Conservation (phyloP, 495 filamentous ascomycete genomes). For the Penicillium goetzii region DNA sequence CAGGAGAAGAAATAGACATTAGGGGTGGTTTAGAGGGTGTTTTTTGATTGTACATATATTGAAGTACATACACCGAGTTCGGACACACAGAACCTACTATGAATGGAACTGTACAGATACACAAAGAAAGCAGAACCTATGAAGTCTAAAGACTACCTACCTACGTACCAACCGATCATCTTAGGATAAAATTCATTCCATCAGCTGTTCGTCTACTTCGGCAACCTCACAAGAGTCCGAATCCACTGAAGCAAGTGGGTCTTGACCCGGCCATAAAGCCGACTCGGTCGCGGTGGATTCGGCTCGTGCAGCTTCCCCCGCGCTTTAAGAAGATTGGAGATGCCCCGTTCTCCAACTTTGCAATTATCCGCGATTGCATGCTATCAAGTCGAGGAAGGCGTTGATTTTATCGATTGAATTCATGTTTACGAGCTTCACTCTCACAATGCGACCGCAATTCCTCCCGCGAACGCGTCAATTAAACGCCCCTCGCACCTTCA, state of each 20-base stretch:
- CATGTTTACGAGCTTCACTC: not conserved
- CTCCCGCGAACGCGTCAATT: not conserved
- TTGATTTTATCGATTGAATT: not conserved
- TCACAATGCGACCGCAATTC: not conserved
- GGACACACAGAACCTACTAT: too few species aligned
- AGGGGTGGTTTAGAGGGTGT: not conserved
- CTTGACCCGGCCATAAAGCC: constrained; percentile 8
- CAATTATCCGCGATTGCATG: not conserved
- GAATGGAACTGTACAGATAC: too few species aligned
- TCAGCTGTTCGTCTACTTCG: not conserved
- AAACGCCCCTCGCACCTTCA: not conserved
- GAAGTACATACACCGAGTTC: too few species aligned
- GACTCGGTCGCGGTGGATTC: constrained; percentile 11
- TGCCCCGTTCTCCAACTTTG: not conserved
- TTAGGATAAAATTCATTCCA: not conserved
- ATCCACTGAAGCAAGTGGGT: not conserved
- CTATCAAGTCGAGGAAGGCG: too few species aligned
- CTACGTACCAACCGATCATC: too few species aligned
- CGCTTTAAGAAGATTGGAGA: constrained; percentile 12
- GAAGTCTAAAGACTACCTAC: too few species aligned
- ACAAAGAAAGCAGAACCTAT: too few species aligned
- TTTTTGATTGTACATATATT: not conserved
- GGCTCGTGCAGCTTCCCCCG: constrained; percentile 11
- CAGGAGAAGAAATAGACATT: constrained; percentile 17
- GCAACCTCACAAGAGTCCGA: not conserved